Evolutionary conservation across 2,329 filamentous ascomycete species (phyloP).

Genomic region (Dactylellina sp.): DNA sequence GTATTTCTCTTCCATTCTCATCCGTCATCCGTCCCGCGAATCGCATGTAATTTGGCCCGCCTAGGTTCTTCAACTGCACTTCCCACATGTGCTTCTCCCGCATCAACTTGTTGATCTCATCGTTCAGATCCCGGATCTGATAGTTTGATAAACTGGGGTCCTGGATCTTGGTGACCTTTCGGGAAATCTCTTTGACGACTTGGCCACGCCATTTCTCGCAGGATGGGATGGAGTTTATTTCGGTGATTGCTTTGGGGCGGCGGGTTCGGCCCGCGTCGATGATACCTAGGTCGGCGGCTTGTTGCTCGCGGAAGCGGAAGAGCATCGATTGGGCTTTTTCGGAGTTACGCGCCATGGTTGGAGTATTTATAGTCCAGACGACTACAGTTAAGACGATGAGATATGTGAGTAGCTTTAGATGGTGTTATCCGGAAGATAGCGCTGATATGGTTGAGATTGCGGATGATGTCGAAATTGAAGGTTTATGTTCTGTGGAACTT

Average conservation of each 20-base stretch:
- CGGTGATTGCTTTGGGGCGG: conserved; percentile 89
- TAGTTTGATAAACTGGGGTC: conserved; percentile 91
- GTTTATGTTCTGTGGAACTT: conserved; percentile 9
- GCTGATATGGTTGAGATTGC: conserved; percentile 1
- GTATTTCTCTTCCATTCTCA: conserved; percentile 77
- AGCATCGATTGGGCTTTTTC: conserved; percentile 99
- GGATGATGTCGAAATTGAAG: conserved; percentile 6
- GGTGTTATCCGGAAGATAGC: conserved; percentile 4
- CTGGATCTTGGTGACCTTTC: conserved; percentile 96
- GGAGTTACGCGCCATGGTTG: conserved; percentile 65
- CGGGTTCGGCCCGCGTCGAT: conserved; percentile 88
- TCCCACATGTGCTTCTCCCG: conserved; percentile 99
- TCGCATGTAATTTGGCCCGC: conserved; percentile 97
- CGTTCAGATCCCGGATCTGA: conserved; percentile 97
- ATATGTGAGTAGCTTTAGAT: neutral
- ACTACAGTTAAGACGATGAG: neutral
- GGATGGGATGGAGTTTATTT: conserved; percentile 81
- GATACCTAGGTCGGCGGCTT: conserved; percentile 95
- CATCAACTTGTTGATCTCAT: conserved; percentile 99
- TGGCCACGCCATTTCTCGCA: conserved; percentile 99
- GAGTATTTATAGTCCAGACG: neutral
- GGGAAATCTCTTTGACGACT: conserved; percentile 94
- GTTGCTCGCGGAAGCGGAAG: conserved; percentile 97
- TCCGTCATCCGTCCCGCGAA: conserved; percentile 76
- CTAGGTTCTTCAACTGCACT: conserved; percentile 91